These are phyloP conservation scores for Penium margaritaceum DNA, from an alignment of 139 green algal genomes.

Conservation along the genomic window DNA sequence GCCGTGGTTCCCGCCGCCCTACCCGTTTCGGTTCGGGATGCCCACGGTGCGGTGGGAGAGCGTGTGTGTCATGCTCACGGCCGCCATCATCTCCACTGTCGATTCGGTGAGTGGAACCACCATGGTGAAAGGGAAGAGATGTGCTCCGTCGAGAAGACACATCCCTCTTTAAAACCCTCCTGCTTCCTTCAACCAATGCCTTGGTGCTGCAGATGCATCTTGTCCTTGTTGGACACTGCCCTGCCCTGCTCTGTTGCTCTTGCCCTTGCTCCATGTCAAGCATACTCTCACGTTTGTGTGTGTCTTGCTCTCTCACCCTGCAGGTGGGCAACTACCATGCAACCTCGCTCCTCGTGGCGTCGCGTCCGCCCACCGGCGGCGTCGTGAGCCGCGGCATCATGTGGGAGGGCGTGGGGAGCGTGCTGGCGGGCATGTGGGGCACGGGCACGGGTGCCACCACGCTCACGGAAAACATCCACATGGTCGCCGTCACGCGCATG, in stretches of 20 bases:
- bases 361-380: background rate
- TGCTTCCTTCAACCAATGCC: no score
- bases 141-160: no score
- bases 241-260: no score
- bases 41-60: background rate
- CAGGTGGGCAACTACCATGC: constrained; percentile 6
- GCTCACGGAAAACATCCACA: constrained; percentile 22
- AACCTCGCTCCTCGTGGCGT: background rate
- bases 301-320: background rate
- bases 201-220: no score
- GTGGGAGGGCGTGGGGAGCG: constrained; percentile 6
- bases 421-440: constrained; percentile 1
- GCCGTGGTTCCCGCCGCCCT: constrained; percentile 5
- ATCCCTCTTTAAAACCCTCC: no score
- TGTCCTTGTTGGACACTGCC: no score
- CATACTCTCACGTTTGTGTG: background rate
- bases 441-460: constrained; percentile 4
- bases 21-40: constrained; percentile 12
- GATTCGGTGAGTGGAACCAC: constrained; percentile 22
- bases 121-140: no score
- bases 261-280: background rate
- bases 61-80: constrained; percentile 13
- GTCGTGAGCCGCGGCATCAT: constrained; percentile 16
- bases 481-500: constrained; percentile 7
- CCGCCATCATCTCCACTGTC: constrained; percentile 7